Conservation (phyloP, 179 eudicot species). For the Carnegiea gigantea region DNA sequence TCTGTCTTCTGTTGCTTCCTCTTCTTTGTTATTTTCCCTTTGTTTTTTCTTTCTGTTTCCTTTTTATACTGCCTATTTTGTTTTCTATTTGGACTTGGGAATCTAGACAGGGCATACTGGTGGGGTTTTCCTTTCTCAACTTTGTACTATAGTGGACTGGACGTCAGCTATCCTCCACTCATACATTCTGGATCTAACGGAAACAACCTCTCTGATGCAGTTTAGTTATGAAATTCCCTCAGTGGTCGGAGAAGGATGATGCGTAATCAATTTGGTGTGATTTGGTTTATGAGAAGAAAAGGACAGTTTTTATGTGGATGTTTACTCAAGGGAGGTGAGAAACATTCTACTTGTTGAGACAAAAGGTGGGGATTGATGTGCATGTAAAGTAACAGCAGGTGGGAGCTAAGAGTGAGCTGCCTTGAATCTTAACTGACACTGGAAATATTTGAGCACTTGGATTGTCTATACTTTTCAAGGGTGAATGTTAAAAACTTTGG, state of each 20-base stretch:
- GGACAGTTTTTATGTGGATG: neutral
- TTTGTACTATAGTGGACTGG: neutral
- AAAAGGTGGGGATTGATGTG: conserved; percentile 24
- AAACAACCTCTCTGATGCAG: too few species aligned
- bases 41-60: neutral
- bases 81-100: conserved; percentile 14
- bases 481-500: conserved; percentile 18
- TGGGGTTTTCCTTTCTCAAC: conserved; percentile 6
- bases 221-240: too few species aligned
- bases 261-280: neutral
- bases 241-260: too few species aligned
- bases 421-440: conserved; percentile 10
- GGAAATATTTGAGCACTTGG: conserved; percentile 20
- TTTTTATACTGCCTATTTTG: neutral
- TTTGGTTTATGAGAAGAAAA: neutral
- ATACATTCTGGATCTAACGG: too few species aligned
- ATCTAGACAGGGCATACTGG: neutral
- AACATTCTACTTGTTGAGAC: conserved; percentile 24
- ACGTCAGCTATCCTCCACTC: too few species aligned
- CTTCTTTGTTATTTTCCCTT: neutral
- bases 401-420: conserved; percentile 17
- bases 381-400: conserved; percentile 17
- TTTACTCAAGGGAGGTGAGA: conserved; percentile 10
- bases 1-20: conserved; percentile 18
- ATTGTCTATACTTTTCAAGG: conserved; percentile 12